Percentiles rank a stretch among this genome's conserved stretches.
Evolutionary conservation across 2,329 filamentous ascomycete genomes (phyloP).

Genomic region (Mollisiaceae sp.): DNA sequence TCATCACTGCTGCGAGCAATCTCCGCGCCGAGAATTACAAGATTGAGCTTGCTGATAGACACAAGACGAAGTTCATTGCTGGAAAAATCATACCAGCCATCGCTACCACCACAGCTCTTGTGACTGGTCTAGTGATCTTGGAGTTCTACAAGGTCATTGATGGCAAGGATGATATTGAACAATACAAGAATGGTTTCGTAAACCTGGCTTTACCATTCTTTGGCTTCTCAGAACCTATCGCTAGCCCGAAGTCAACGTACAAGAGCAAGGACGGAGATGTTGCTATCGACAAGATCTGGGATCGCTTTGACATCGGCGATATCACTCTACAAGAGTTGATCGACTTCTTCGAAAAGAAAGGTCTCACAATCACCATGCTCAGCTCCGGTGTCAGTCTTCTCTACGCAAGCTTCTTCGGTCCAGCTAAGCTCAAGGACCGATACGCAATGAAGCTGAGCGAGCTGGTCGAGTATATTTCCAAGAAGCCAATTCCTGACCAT

Average conservation of each 20-base stretch:
- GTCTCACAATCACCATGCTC: slow-evolving; percentile 86
- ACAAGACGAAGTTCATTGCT: slow-evolving; percentile 99
- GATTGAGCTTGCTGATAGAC: slow-evolving; percentile 87
- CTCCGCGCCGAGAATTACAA: slow-evolving; percentile 98
- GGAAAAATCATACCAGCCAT: slow-evolving; percentile 99
- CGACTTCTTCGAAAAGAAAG: slow-evolving; percentile 78
- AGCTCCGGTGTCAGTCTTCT: slow-evolving; percentile 96
- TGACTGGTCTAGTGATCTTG: slow-evolving; percentile 89
- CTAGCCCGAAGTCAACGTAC: slow-evolving; percentile 91
- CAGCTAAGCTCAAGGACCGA: slow-evolving; percentile 78
- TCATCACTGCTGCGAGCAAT: slow-evolving; percentile 97
- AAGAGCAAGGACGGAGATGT: slow-evolving; percentile 79
- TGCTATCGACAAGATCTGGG: slow-evolving; percentile 94
- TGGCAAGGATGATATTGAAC: slow-evolving; percentile 93
- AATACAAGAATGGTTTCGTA: slow-evolving; percentile 99
- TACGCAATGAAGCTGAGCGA: slow-evolving; percentile 84
- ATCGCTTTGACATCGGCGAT: slow-evolving; percentile 89
- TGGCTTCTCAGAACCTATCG: slow-evolving; percentile 96
- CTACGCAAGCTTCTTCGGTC: slow-evolving; percentile 91
- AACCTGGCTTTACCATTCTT: slow-evolving; percentile 97
- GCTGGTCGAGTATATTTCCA: slow-evolving; percentile 85
- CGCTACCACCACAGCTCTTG: slow-evolving; percentile 93
- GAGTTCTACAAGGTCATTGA: slow-evolving; percentile 97
- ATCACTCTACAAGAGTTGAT: slow-evolving; percentile 85
- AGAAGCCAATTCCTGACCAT: slow-evolving; percentile 88